Conservation (phyloP, 345 rosid species). For the Tarenaya hassleriana region DNA sequence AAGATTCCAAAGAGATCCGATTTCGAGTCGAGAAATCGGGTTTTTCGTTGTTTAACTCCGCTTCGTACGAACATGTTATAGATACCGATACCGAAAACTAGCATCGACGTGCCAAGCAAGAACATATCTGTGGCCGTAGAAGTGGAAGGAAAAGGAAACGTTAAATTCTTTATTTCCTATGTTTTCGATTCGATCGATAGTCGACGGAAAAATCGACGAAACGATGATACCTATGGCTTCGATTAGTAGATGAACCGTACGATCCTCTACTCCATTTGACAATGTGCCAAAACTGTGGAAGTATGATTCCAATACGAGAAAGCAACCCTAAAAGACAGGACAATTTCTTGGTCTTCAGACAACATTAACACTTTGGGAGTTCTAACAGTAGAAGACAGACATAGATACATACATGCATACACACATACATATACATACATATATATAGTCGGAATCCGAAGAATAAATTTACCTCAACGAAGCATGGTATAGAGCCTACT, state of each 20-base stretch:
- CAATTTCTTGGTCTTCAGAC: neutral
- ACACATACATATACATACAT: too few relatives aligned
- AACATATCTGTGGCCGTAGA: constrained; percentile 51
- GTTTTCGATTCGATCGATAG: too few relatives aligned
- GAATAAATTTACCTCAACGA: constrained; percentile 46
- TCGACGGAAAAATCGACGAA: too few relatives aligned
- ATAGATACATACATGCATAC: too few relatives aligned
- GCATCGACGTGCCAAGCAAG: constrained; percentile 58
- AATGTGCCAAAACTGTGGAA: constrained; percentile 35
- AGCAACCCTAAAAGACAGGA: constrained; percentile 47
- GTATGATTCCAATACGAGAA: constrained; percentile 38
- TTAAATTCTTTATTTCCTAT: too few relatives aligned
- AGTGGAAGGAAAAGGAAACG: neutral
- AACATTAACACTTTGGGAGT: too few relatives aligned
- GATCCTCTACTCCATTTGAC: constrained; percentile 35
- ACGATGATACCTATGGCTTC: constrained; percentile 57
- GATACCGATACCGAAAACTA: constrained; percentile 53
- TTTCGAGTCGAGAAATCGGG: too few relatives aligned
- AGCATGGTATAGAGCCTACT: constrained; percentile 61
- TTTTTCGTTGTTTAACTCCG: too few relatives aligned
- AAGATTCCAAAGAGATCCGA: constrained; percentile 53
- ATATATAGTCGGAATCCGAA: neutral
- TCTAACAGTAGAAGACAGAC: too few relatives aligned
- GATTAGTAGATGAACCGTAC: constrained; percentile 38
- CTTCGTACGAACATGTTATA: constrained; percentile 55